Percentiles rank a stretch among this genome's conserved stretches.
Conservation (phyloP, 106 monocot genomes). For the Dactylorhiza incarnata region DNA sequence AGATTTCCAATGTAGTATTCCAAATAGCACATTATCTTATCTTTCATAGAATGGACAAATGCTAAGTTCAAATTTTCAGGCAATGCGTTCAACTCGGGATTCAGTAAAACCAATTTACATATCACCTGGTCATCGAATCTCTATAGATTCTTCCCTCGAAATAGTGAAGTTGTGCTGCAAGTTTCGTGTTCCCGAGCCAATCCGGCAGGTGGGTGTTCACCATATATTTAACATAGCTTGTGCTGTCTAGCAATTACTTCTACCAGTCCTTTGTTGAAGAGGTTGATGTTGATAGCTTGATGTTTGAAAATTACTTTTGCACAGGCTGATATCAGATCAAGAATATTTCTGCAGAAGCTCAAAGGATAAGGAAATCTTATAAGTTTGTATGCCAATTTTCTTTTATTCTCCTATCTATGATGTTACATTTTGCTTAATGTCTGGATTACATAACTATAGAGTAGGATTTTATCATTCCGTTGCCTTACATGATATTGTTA, state of each 20-base stretch:
- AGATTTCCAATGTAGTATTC: neutral
- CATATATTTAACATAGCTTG: neutral
- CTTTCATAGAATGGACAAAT: neutral
- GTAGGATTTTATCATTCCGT: too few relatives aligned
- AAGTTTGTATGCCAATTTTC: neutral
- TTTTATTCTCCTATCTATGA: neutral
- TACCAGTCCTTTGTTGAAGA: neutral
- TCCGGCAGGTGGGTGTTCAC: conserved; percentile 53
- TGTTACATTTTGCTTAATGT: too few relatives aligned
- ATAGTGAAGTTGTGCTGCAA: conserved; percentile 62
- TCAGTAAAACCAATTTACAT: conserved; percentile 82
- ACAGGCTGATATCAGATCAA: conserved; percentile 76
- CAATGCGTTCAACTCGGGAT: conserved; percentile 49
- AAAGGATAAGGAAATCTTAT: conserved; percentile 12
- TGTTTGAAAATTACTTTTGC: neutral
- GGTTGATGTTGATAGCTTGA: neutral
- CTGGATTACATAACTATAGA: too few relatives aligned
- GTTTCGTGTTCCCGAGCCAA: conserved; percentile 78
- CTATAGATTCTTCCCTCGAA: conserved; percentile 64
- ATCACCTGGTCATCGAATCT: conserved; percentile 80
- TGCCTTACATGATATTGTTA: too few relatives aligned
- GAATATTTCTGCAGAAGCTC: conserved; percentile 40
- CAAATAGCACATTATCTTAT: neutral
- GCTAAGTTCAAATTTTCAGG: conserved; percentile 31
- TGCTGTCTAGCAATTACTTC: neutral